Base-by-base conservation (phyloP, 2,329 filamentous ascomycete genomes). In the Pezicula carpinea region DNA sequence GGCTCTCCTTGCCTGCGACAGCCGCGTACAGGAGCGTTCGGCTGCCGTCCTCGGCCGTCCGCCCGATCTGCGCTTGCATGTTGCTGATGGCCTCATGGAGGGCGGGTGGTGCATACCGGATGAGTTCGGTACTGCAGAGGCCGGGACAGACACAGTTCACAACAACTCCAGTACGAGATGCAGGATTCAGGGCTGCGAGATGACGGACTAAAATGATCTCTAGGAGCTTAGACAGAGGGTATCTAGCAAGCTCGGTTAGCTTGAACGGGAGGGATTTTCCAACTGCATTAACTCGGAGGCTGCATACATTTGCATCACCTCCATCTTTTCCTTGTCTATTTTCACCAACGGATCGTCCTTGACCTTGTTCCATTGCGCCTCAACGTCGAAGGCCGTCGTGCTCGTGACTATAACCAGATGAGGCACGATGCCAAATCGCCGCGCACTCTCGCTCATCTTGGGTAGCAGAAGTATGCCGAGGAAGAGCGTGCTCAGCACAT, bases 41-140 rank as follows among this genome's bases (percentile, higher is more conserved):
- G 19, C 60, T 59, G 19, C 62, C 64, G 15, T 54, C 58, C 43
- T 66, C 64, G 0, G 61, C 51, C 1, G 57, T 62, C 18, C 64
- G 52, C 4, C 56, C 56, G 15, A 59, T 40, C 14, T 54, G 22
- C 7, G 26, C 36, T 29, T 53, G 53, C 34, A 42, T 29, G 14
- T 44, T 44, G 2, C 26, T 43, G 8, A 59, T 36, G 2, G 41
- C 18, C 19, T 47, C 34, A 13, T 42, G 29, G 34, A 54, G 52
- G 4, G 22, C 47, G 15, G 36, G 39, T 38, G 49, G 41, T 33
- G 53, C 53, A 18, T 62, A 33, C 2, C 60, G 54, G 26, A 47
- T 47, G 2, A 66, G 52, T 0, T 54, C 55, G 0, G 61, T 66
- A 17, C 46, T 52, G 31, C 59, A 61, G 26, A 63, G 47, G 3